Conservation (phyloP, 2,329 filamentous ascomycete species). For the Periconia digitata region DNA sequence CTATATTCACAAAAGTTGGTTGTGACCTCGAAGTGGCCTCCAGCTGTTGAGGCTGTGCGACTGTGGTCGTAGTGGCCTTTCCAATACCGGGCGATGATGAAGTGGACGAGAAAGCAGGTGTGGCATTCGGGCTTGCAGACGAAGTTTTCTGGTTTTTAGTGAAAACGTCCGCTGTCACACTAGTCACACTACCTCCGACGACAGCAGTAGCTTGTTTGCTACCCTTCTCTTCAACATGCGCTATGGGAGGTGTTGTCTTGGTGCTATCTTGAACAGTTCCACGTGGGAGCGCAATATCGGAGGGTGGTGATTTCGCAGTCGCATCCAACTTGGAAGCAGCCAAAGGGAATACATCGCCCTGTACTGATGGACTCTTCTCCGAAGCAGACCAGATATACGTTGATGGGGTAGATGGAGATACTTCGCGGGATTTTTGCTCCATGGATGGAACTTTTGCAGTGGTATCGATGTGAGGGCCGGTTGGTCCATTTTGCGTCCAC, state of each 20-base stretch:
- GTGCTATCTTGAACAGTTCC: background rate
- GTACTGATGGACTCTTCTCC: slow-evolving; percentile 17
- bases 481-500: slow-evolving; percentile 32
- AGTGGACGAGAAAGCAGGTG: slow-evolving; percentile 30
- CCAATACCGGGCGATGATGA: slow-evolving; percentile 36
- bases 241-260: too few relatives aligned
- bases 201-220: background rate
- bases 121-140: slow-evolving; percentile 13
- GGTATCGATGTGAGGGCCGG: slow-evolving; percentile 18
- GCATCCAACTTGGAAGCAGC: slow-evolving; percentile 1
- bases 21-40: slow-evolving; percentile 17
- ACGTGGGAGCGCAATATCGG: background rate
- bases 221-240: background rate
- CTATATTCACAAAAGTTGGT: slow-evolving; percentile 36
- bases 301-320: too few relatives aligned
- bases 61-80: slow-evolving; percentile 34
- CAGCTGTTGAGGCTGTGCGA: slow-evolving; percentile 35
- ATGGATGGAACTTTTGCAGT: slow-evolving; percentile 39
- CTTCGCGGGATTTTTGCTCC: slow-evolving; percentile 19
- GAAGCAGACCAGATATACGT: slow-evolving; percentile 29
- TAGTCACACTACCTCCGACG: background rate
- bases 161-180: background rate
- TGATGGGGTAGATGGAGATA: slow-evolving; percentile 17
- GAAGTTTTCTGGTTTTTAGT: slow-evolving; percentile 12
- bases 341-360: slow-evolving; percentile 12